Evolutionary conservation across 83 land plant species (phyloP), one percentile per base, ranked within the genome.

Genomic region (Thuja plicata): DNA sequence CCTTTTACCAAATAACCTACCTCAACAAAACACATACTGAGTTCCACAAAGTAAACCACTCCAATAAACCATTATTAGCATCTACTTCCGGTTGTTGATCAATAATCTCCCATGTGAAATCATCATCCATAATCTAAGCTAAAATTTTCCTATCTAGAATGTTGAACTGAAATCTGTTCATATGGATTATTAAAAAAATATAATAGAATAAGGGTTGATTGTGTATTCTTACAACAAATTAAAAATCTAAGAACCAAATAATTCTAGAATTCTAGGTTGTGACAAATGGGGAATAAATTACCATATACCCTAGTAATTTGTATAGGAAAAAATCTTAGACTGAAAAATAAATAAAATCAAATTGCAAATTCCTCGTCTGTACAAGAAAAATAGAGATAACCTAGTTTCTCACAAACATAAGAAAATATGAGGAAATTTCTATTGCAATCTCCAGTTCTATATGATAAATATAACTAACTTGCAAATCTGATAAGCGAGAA

Each of bases 241-340:
- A n/a, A n/a, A 3, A 32, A 73, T 30, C 35, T 30, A 8, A 8
- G 35, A 73, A 73, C 77, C 9, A 32, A 73, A 30, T 10, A 32
- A 2, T 8, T 32, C 0, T 2, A 32, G 11, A 32, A 2, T 8
- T 32, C 0, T 2, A 32, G 15, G 37, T 0, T 0, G 5, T 1
- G 0, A 66, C 2, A 66, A 66, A 66, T 19, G 8, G 5, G 77
- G 35, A 11, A 32, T 24, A 60, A 19, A 21, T 19, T 21, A 19
- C 4, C n/a, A 60, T 60, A 60, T 60, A 21, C 70, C 70, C 70
- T 60, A 21, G 8, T 32, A 32, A 73, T 73, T 13, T 73, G 8
- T 73, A 30, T 9, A 73, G 77, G 35, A 32, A 32, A 32, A 73
- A 73, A 30, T 11, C 13, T 38, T 4, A 21, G 4, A 5, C 3